Evolutionary conservation across 2,329 filamentous ascomycete genomes (phyloP), one percentile per base, ranked within the genome.

Genomic region (Colletotrichum cuscutae): DNA sequence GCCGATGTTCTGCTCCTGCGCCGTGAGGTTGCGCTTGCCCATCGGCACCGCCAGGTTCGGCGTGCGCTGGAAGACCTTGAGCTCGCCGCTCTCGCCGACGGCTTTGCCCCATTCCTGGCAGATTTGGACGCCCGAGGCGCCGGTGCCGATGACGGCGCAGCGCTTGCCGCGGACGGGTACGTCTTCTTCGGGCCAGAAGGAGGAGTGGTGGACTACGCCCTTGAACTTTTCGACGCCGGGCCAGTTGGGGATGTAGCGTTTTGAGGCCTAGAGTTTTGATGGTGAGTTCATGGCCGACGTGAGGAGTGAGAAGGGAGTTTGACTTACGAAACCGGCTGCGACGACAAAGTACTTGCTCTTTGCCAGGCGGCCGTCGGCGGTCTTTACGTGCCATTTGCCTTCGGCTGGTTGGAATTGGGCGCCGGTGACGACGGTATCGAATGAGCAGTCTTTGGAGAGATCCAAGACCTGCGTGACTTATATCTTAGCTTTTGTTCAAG

Each of bases 1-100:
- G 26, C 76, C 78, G 2, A 77, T 77, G 28, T 88, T 81, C 76
- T 92, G 88, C 73, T 90, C 87, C 69, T 86, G 83, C 12, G 78
- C 81, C 0, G 84, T 86, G 4, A 75, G 67, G 0, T n/a, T 19
- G 6, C 59, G 54, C 22, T 64, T 74, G 8, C 73, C 71, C 89
- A 93, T 92, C 0, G 91, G 90, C 0, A 93, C 76, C 0, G 89
- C 89, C 7, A 92, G 82, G 71, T 93, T 93, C 0, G 92, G 91
- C 1, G 90, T 93, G 12, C 92, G 86, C 76, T 93, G 90, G 79
- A 93, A 92, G 46, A 93, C 89, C 3, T 81, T 86, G 28, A 93
- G 75, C 1, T 87, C 80, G 6, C 83, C 85, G 0, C 86, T 89
- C 13, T 84, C 78, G 2, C 87, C 87, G 19, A 73, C 71, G 6